Base-by-base conservation (phyloP, 2,329 filamentous ascomycete genomes). In the Verticillium nubilum region DNA sequence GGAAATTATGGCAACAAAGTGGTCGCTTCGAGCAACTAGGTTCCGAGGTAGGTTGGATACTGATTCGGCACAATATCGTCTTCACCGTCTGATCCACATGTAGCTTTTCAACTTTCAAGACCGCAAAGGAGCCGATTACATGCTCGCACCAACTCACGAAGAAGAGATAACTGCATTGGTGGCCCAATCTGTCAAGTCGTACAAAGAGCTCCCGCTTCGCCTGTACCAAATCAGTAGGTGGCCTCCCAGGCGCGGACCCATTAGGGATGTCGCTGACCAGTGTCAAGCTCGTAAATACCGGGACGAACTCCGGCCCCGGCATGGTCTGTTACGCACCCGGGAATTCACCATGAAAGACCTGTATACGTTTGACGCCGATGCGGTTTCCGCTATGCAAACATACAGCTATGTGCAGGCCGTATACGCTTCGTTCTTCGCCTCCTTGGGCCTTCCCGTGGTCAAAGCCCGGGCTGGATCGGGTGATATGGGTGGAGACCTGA, bases 281-380 rank as follows among this genome's bases (percentile, higher is more conserved):
- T 25, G 3, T 33, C 7, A 62, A 91, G 89, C 91, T 29, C 85
- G 94, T 54, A 99, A 99, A 73, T 99, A 98, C 69, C 86, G 95
- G 55, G 95, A 99, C 75, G 95, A 99, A 74, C 84, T 89, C 59
- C 84, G 95, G 27, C 95, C 95, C 23, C 85, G 95, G 31, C 91
- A 96, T 67, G 95, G 95, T 13, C 80, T 99, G 2, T 79, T 99
- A 9, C 87, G 95, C 10, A 90, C 91, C 1, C 87, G 92, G 62
- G 95, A 99, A 69, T 99, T 99, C 68, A 76, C 92, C 66, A 99
- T 99, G 95, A 99, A 99, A 74, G 95, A 99, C 72, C 82, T 99
- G 1, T 99, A 99, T 72, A 97, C 93, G 0, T 99, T 99, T 69
- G 95, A 99, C 69, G 76, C 81, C 35, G 88, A 82, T 4, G 71